Evolutionary conservation across 129 eudicot species (phyloP).

Genomic region (Ambrosia trifida): DNA sequence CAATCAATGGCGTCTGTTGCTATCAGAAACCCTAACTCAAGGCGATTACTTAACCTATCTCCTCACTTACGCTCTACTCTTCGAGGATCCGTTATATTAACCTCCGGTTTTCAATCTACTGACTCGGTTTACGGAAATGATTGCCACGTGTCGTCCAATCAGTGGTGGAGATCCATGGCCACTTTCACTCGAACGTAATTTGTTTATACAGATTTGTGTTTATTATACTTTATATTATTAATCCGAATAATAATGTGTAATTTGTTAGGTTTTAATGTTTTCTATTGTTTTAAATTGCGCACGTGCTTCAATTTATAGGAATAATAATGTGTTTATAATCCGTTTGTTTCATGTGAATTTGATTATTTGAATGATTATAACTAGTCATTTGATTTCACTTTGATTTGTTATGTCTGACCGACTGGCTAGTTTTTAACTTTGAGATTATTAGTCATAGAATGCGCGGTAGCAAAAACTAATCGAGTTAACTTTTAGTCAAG

Average conservation of each 20-base stretch:
- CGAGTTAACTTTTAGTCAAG: too few species aligned
- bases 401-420: neutral
- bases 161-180: conserved; percentile 97
- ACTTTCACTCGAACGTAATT: conserved; percentile 85
- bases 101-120: conserved; percentile 34
- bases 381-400: conserved; percentile 14
- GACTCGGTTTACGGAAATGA: conserved; percentile 47
- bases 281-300: neutral
- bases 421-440: neutral
- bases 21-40: conserved; percentile 56
- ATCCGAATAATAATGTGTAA: too few species aligned
- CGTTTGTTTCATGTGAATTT: conserved; percentile 8
- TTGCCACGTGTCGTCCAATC: conserved; percentile 22
- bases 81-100: conserved; percentile 46
- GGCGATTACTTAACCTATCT: conserved; percentile 46
- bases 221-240: too few species aligned
- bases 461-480: too few species aligned
- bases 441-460: too few species aligned
- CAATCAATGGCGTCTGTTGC: conserved; percentile 68
- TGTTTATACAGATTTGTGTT: too few species aligned
- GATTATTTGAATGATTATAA: neutral
- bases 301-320: neutral
- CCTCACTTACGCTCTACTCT: conserved; percentile 55
- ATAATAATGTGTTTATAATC: neutral
- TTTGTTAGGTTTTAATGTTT: conserved; percentile 4